These are phyloP conservation scores for Gossypium stocksii DNA, from an alignment of 345 rosid species.

Conservation along the genomic window DNA sequence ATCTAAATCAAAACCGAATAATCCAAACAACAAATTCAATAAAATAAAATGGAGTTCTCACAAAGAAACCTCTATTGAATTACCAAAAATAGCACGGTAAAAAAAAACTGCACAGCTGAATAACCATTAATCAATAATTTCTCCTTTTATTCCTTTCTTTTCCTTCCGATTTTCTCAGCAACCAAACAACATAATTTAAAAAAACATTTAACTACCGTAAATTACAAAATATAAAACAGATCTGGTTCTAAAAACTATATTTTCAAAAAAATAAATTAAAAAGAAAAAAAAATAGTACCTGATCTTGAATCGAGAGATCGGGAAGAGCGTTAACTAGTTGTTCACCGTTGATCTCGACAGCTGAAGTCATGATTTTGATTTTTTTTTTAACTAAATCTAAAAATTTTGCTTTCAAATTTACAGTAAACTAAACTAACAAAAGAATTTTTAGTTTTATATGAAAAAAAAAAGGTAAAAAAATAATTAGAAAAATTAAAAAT, in stretches of 20 bases:
- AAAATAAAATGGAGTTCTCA: background rate
- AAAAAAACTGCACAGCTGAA: background rate
- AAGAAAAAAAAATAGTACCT: slow-evolving; percentile 17
- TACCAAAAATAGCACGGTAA: background rate
- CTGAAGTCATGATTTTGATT: slow-evolving; percentile 28
- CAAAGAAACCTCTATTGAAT: background rate
- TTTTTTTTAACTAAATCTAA: background rate
- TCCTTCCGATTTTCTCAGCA: slow-evolving; percentile 1
- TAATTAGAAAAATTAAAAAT: background rate
- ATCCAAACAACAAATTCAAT: slow-evolving; percentile 5
- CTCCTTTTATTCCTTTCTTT: no score
- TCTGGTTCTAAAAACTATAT: background rate
- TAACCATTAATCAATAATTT: background rate
- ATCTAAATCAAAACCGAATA: slow-evolving; percentile 32
- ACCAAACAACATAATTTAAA: background rate
- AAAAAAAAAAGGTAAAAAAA: background rate
- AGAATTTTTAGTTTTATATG: background rate
- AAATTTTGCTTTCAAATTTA: background rate
- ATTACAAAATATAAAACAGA: background rate
- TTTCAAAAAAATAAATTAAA: background rate
- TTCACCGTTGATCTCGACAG: slow-evolving; percentile 27
- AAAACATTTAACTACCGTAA: background rate
- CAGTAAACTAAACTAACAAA: slow-evolving; percentile 8
- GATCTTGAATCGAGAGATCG: slow-evolving; percentile 19
- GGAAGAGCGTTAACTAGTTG: slow-evolving; percentile 13